phyloP scores from a whole-genome alignment of 202 grass and related monocot species.

The Elaeis oleifera region DNA sequence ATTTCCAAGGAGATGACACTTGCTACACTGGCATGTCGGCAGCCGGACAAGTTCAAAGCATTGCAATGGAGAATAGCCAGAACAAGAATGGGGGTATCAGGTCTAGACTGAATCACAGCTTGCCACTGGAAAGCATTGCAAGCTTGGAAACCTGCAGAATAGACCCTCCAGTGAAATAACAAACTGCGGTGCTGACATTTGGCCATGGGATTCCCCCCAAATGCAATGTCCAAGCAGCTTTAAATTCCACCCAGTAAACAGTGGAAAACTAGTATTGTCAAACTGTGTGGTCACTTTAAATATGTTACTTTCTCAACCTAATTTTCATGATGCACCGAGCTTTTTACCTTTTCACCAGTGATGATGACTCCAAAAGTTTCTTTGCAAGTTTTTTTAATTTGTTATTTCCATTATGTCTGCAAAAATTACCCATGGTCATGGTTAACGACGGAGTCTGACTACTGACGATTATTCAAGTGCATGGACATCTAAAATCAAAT shows the following conservation, averaged over 20 bases:
- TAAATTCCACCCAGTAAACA: conserved; percentile 1
- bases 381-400: too few relatives aligned
- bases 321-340: too few relatives aligned
- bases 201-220: conserved; percentile 29
- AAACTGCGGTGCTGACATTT: conserved; percentile 25
- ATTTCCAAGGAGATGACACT: conserved; percentile 29
- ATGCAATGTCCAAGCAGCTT: conserved; percentile 12
- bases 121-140: conserved; percentile 34
- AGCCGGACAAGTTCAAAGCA: conserved; percentile 24
- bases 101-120: conserved; percentile 28
- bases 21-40: conserved; percentile 29
- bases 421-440: too few relatives aligned
- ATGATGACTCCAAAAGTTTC: too few relatives aligned
- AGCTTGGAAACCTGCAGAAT: conserved; percentile 35
- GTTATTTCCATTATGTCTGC: too few relatives aligned
- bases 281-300: too few relatives aligned
- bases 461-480: too few relatives aligned
- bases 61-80: conserved; percentile 6
- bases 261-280: too few relatives aligned
- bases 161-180: conserved; percentile 25
- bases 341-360: too few relatives aligned
- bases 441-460: too few relatives aligned
- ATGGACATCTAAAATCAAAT: too few relatives aligned
- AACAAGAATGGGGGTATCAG: conserved; percentile 2
- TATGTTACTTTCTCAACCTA: too few relatives aligned